Evolutionary conservation across 768 basidiomycete species (phyloP).

Genomic region (Mycena rosella): DNA sequence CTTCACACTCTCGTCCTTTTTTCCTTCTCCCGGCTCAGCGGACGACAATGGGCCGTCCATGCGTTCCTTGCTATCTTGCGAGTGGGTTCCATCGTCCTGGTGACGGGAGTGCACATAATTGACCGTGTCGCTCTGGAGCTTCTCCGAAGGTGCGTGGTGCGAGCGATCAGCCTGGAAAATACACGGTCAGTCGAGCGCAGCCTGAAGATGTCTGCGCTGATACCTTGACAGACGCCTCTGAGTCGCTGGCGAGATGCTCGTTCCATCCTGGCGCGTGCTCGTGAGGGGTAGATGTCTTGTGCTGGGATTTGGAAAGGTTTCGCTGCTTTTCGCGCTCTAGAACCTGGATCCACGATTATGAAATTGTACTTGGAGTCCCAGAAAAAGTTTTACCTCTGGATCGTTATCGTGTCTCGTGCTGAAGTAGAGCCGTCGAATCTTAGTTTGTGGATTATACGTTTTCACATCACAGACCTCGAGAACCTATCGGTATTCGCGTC

Average conservation of each 20-base stretch:
- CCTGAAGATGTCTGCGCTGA: neutral
- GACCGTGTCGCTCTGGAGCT: slow-evolving; percentile 57
- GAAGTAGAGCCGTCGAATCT: neutral
- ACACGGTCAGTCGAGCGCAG: neutral
- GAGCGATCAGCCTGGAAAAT: neutral
- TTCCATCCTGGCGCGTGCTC: slow-evolving; percentile 77
- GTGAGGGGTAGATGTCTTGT: slow-evolving; percentile 62
- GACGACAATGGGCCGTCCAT: neutral
- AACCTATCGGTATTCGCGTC: too few species aligned
- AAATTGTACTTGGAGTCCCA: neutral
- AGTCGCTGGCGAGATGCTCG: slow-evolving; percentile 69
- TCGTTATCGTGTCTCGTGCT: neutral
- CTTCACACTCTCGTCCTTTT: neutral
- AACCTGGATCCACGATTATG: slow-evolving; percentile 54
- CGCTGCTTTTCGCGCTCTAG: slow-evolving; percentile 67
- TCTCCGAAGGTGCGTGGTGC: slow-evolving; percentile 40
- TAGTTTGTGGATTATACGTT: neutral
- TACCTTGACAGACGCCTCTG: slow-evolving; percentile 77
- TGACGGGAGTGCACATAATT: slow-evolving; percentile 52
- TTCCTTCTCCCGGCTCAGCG: neutral
- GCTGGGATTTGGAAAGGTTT: slow-evolving; percentile 58
- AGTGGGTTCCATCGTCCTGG: neutral
- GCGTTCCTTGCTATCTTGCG: neutral
- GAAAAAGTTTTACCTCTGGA: neutral
- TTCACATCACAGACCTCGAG: neutral